Base-by-base conservation (phyloP, 768 basidiomycete genomes). In the Amanita inopinata region DNA sequence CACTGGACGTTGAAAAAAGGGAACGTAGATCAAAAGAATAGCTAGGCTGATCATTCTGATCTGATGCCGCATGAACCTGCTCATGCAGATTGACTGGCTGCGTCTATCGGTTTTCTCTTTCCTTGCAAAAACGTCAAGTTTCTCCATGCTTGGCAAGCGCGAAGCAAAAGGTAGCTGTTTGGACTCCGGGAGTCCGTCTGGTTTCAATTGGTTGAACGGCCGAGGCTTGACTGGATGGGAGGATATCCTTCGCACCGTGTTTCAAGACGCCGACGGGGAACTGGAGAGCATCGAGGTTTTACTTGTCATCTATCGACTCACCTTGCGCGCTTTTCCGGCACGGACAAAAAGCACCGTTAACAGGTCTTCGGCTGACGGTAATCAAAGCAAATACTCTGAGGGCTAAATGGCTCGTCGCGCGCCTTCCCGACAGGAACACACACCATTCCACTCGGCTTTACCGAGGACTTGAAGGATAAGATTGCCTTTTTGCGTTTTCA, bases 211-310 rank as follows among this genome's bases (percentile, higher is more conserved):
- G 9, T 42, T 11, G n/a, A 22, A 38, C 19, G 30, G 5, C 20
- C 15, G 17, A 9, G n/a, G n/a, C n/a, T n/a, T n/a, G n/a, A n/a
- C n/a, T n/a, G n/a, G n/a, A n/a, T n/a, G n/a, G n/a, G n/a, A n/a
- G n/a, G n/a, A n/a, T 27, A 23, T 14, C 9, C 8, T 3, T 39
- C 18, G 30, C 30, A 7, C 25, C 11, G 25, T 4, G 10, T 43
- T 15, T 19, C 19, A 34, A 43, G 12, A 43, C 42, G 42, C 42
- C 42, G 42, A 43, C 42, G 42, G 42, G 31, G 34, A 36, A 27
- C 22, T 24, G 36, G 20, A 33, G n/a, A 7, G 27, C n/a, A 28
- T 28, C 27, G n/a, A 28, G 27, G n/a, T 28, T n/a, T 7, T 7
- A 28, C 27, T 28, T 28, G 27, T 28, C 27, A 28, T 28, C n/a